Base-by-base conservation (phyloP, 805 yeast species). In the Crinitomyces ghanaensis region DNA sequence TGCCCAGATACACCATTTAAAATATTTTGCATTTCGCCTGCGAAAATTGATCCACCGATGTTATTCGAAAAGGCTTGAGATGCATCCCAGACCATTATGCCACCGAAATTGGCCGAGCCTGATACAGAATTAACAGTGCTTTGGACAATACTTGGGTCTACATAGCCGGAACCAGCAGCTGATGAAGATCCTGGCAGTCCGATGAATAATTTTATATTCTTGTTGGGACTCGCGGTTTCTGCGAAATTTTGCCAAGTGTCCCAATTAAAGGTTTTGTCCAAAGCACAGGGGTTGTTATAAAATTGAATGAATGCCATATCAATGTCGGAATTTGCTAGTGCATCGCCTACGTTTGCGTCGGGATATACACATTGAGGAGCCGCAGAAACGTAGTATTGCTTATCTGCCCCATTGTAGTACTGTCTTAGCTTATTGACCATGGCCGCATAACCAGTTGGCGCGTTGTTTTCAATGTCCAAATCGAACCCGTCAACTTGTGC, bases 81-180 rank as follows among this genome's bases (percentile, higher is more conserved):
- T 9, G 84, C 80, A 44, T 84, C 94, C 96, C 97, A 86, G 40
- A 85, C 59, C 67, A 78, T 72, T 49, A 86, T 70, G 20, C 85
- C 80, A 15, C 79, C 78, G 45, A 86, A 70, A 39, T 71, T 31
- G 5, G 41, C 24, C 18, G 35, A 32, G n/a, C 27, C 15, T 5
- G 36, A 14, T 19, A 65, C 40, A 25, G 32, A 22, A 15, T 41
- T 26, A 32, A 47, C 37, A 19, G 50, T 36, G 9, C 36, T 28
- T 21, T 40, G 35, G 14, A 51, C 32, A 37, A 55, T 43, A 28
- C 61, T 56, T 28, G 63, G 60, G 43, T 16, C 21, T 13, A 31
- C 20, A 43, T 70, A 78, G 12, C 85, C 85, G 9, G 65, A 50
- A 1, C 65, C 61, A 4, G 83, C 79, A 30, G 77, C 70, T 24